Base-by-base conservation (phyloP, 768 basidiomycete genomes). In the Amyloporia xantha region DNA sequence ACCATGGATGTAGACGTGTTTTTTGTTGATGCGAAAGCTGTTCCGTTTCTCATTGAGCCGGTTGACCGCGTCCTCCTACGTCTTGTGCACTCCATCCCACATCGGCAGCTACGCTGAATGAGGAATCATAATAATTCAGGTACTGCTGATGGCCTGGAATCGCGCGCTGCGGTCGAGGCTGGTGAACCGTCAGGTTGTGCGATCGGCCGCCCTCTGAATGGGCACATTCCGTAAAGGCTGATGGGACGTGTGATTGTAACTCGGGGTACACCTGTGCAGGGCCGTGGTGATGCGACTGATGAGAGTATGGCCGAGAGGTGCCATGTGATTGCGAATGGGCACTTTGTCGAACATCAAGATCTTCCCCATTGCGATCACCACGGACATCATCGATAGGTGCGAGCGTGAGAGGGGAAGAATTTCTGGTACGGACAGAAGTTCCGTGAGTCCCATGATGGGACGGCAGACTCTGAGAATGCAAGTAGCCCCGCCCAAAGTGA, bases 321-420 rank as follows among this genome's bases (percentile, higher is more conserved):
- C n/a, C n/a, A n/a, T n/a, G n/a, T n/a, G n/a, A n/a, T n/a, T n/a
- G n/a, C n/a, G n/a, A n/a, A n/a, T n/a, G n/a, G n/a, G n/a, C n/a
- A n/a, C n/a, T n/a, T n/a, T n/a, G n/a, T n/a, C n/a, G n/a, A n/a
- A n/a, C n/a, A n/a, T n/a, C n/a, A n/a, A n/a, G n/a, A n/a, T n/a
- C n/a, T n/a, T n/a, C n/a, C n/a, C n/a, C n/a, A n/a, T n/a, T n/a
- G n/a, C n/a, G n/a, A n/a, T n/a, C n/a, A 45, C 48, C 23, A 45
- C 28, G 58, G 4, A 36, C 35, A 40, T 44, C 51, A 23, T 57
- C 54, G 37, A 60, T 57, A n/a, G 59, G 59, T 19, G 59, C 56
- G 26, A 60, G 54, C 6, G 53, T 47, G 21, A 54, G 58, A 24
- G 48, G 54, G 26, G 54, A 52, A 11, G 57, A 55, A 23, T 27